A percentile compares a stretch with the other conserved stretches of the same genome.
Conservation (phyloP, 2,329 filamentous ascomycete genomes). For the Penicillium sp. region DNA sequence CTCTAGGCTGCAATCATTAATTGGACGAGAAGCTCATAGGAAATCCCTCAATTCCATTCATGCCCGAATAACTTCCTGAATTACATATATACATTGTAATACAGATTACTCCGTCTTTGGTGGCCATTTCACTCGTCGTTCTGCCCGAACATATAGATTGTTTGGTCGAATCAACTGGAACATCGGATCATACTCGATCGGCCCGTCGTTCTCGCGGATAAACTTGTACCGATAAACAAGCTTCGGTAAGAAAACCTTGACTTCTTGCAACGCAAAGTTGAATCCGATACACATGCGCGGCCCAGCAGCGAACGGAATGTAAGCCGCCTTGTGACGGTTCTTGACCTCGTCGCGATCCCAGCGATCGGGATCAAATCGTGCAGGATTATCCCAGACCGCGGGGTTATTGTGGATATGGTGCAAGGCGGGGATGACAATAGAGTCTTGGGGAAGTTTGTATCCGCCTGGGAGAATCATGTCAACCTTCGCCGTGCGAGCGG, state of each 20-base stretch:
- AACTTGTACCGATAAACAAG: constrained; percentile 62
- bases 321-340: constrained; percentile 52
- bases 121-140: constrained; percentile 28
- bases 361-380: constrained; percentile 59
- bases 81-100: neutral
- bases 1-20: too few relatives aligned
- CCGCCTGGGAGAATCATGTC: constrained; percentile 62
- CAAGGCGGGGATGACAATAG: constrained; percentile 55
- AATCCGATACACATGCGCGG: constrained; percentile 61
- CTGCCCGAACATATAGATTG: constrained; percentile 27
- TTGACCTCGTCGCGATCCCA: constrained; percentile 57
- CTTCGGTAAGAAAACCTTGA: constrained; percentile 58
- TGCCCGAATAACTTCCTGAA: too few relatives aligned
- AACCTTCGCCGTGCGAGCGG: constrained; percentile 56
- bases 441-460: constrained; percentile 55
- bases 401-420: constrained; percentile 54
- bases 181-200: constrained; percentile 43
- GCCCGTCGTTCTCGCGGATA: constrained; percentile 48
- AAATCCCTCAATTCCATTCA: too few relatives aligned
- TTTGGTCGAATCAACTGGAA: constrained; percentile 31
- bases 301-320: constrained; percentile 60
- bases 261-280: constrained; percentile 63
- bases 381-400: constrained; percentile 58
- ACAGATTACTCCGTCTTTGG: constrained; percentile 6
- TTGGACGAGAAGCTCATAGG: too few relatives aligned